Base-by-base conservation (phyloP, 139 green algal genomes). In the Closterium sp. region DNA sequence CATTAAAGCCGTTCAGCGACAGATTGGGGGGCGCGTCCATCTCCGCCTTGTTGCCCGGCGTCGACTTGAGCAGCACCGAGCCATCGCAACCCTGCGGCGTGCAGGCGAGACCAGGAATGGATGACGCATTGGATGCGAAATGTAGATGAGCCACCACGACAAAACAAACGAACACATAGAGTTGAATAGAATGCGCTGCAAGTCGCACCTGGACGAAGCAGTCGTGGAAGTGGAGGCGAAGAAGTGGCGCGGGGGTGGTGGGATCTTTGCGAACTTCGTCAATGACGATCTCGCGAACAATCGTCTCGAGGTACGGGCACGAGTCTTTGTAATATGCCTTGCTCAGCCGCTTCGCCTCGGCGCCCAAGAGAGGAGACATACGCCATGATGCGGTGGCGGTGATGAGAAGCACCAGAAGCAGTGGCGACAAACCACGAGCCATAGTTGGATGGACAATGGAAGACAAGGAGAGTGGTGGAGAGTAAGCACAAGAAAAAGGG, bases 221-320 rank as follows among this genome's bases (percentile, higher is more conserved):
- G 36, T 89, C 87, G 87, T 89, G 87, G 34, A 89, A 89, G 34
- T 55, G 87, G 33, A 89, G 33, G 35, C 87, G 87, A 30, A 34
- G 25, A 25, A 89, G 35, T 25, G 87, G 28, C 10, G 35, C 34
- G 2, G 87, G 33, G 35, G 84, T 7, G 25, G 34, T 33, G 5
- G 9, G 19, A 21, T 83, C 34, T 35, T 84, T 83, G 28, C 21
- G 30, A 35, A 89, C 30, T 23, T 32, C 83, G 30, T 86, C 30
- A 32, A 32, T 31, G 5, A 86, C 83, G n/a, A 34, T 23, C 16
- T 86, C 28, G 16, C 30, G 30, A 19, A 86, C 83, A 12, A 86
- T 86, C 83, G n/a, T 31, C 30, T 12, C 31, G 83, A 33, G 0
- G 83, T 86, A 34, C 8, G 83, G 83, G 83, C 83, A 86, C n/a